phyloP scores from a whole-genome alignment of 2,329 filamentous ascomycete genomes.

The Nakataea oryzae region DNA sequence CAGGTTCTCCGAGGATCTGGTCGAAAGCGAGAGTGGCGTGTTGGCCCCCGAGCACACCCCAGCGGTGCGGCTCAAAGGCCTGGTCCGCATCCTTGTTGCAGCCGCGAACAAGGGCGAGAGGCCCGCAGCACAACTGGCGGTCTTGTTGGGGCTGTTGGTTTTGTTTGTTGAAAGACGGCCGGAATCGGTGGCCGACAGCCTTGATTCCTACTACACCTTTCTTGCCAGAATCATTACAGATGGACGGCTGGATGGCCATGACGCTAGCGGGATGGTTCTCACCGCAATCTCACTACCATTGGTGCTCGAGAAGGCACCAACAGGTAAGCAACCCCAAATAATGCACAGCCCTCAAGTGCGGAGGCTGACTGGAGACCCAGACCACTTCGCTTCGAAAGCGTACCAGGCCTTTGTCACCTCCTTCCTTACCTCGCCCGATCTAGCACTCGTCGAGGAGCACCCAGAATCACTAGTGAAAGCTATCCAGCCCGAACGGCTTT shows the following conservation, averaged over 20 bases:
- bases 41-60: slow-evolving; percentile 22
- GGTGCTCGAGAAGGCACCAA: not conserved
- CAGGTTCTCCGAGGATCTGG: slow-evolving; percentile 32
- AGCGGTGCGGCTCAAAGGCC: slow-evolving; percentile 18
- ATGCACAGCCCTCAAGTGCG: not conserved
- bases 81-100: slow-evolving; percentile 25
- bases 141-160: slow-evolving; percentile 7
- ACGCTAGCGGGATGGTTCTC: slow-evolving; percentile 6
- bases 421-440: slow-evolving; percentile 24
- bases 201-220: slow-evolving; percentile 11
- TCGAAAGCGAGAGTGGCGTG: slow-evolving; percentile 20
- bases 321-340: not conserved
- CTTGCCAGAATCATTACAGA: slow-evolving; percentile 5
- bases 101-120: slow-evolving; percentile 17
- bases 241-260: not conserved
- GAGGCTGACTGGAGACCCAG: not conserved
- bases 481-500: slow-evolving; percentile 29
- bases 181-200: slow-evolving; percentile 7
- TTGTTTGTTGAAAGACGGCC: slow-evolving; percentile 8
- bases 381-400: slow-evolving; percentile 7
- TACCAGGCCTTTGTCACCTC: slow-evolving; percentile 26
- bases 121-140: not conserved
- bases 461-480: slow-evolving; percentile 21
- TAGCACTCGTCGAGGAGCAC: slow-evolving; percentile 30
- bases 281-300: slow-evolving; percentile 10